Conservation (phyloP, 139 green algal genomes). For the Deuterostichococcus epilithicus region DNA sequence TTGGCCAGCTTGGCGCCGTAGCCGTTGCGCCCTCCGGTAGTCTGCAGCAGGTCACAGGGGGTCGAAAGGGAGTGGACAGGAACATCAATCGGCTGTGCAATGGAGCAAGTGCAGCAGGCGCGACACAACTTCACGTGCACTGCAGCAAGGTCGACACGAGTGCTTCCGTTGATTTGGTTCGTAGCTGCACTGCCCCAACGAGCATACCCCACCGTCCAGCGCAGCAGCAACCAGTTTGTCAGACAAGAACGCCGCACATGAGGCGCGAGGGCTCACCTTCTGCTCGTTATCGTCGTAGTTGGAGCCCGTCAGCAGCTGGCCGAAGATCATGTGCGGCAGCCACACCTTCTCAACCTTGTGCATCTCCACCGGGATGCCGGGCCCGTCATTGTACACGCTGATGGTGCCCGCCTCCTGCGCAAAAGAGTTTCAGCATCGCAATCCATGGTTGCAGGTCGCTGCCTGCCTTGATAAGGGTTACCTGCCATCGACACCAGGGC, state of each 20-base stretch:
- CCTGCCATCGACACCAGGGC: too few relatives aligned
- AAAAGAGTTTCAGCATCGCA: neutral
- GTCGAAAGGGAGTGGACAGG: neutral
- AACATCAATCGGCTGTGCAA: too few relatives aligned
- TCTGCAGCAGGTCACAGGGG: slow-evolving; percentile 49
- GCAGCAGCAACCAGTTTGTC: too few relatives aligned
- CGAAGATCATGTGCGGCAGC: slow-evolving; percentile 98
- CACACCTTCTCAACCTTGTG: slow-evolving; percentile 95
- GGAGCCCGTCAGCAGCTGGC: slow-evolving; percentile 94
- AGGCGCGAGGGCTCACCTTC: slow-evolving; percentile 81
- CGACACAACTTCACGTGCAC: too few relatives aligned
- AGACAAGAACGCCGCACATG: too few relatives aligned
- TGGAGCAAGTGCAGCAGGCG: too few relatives aligned
- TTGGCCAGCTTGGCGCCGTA: slow-evolving; percentile 99
- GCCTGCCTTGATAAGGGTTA: too few relatives aligned
- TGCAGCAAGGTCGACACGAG: too few relatives aligned
- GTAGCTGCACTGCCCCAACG: too few relatives aligned
- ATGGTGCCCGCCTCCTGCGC: slow-evolving; percentile 71
- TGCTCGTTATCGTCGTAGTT: slow-evolving; percentile 99
- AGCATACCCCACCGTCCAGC: too few relatives aligned
- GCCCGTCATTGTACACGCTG: slow-evolving; percentile 92
- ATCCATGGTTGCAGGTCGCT: too few relatives aligned
- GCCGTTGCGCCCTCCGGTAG: slow-evolving; percentile 96
- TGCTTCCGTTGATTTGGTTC: too few relatives aligned
- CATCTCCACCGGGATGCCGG: slow-evolving; percentile 92